A percentile compares a stretch with the other conserved stretches of the same genome.
These are phyloP conservation scores for Neurospora hispaniola DNA, from an alignment of 495 filamentous ascomycete genomes.

Conservation along the genomic window DNA sequence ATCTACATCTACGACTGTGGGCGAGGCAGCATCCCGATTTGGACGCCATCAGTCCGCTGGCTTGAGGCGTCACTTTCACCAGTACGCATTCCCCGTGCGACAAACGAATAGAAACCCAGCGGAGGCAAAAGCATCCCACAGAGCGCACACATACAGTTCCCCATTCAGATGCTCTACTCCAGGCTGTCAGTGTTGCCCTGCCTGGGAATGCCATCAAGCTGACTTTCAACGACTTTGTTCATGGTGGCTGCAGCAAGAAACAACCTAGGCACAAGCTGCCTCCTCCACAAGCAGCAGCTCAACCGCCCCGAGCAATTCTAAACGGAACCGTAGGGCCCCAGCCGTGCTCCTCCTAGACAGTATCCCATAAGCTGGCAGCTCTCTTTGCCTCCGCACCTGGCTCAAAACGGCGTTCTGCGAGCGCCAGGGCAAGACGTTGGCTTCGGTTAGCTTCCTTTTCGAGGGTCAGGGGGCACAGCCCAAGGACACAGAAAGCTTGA, in stretches of 20 bases:
- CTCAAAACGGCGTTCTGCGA: too few species aligned
- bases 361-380: not conserved
- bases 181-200: not conserved
- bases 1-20: conserved; percentile 57
- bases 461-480: too few species aligned
- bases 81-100: not conserved
- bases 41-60: conserved; percentile 15
- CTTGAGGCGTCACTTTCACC: not conserved
- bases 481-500: too few species aligned
- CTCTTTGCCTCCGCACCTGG: not conserved
- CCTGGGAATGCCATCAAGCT: not conserved
- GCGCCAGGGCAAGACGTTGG: too few species aligned
- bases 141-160: too few species aligned
- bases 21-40: conserved; percentile 63
- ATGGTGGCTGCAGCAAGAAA: conserved; percentile 61
- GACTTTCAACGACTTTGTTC: conserved; percentile 83
- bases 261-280: conserved; percentile 31
- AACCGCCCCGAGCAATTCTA: not conserved
- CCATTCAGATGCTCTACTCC: too few species aligned
- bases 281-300: not conserved
- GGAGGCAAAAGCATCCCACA: too few species aligned
- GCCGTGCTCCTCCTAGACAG: not conserved
- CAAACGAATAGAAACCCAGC: too few species aligned
- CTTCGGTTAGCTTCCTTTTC: too few species aligned
- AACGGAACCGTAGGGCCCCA: not conserved